phyloP scores from a whole-genome alignment of 306 rosid genomes.

The Fagus crenata region DNA sequence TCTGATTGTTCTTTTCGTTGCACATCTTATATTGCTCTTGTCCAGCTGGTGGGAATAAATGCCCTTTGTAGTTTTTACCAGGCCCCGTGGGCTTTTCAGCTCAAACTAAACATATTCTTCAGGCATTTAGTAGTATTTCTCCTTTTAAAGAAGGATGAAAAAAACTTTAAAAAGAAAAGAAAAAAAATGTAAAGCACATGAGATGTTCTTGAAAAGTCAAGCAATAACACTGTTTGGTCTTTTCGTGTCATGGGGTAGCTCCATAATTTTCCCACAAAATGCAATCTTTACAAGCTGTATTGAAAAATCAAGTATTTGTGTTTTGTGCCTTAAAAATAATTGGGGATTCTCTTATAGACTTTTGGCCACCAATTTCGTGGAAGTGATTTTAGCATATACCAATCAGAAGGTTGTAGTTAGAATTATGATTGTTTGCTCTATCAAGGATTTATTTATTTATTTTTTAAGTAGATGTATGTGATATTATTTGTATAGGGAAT shows the following conservation, averaged over 20 bases:
- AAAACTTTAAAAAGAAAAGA: neutral
- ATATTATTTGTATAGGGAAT: too few relatives aligned
- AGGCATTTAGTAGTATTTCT: neutral
- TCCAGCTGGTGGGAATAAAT: conserved; percentile 11
- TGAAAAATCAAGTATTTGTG: neutral
- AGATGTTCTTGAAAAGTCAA: conserved; percentile 25
- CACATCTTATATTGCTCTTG: neutral
- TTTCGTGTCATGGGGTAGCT: neutral
- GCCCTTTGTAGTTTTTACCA: neutral
- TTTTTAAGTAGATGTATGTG: too few relatives aligned
- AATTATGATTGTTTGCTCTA: neutral
- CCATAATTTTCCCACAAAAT: neutral
- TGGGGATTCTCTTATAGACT: neutral
- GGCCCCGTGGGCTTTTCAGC: neutral
- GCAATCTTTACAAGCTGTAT: neutral
- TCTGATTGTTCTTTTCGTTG: neutral
- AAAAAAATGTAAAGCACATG: conserved; percentile 22
- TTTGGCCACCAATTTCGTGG: neutral
- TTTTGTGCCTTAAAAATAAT: neutral
- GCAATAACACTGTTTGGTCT: conserved; percentile 12
- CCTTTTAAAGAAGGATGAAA: neutral
- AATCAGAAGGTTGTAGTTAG: neutral
- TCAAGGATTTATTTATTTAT: too few relatives aligned
- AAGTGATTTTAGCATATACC: too few relatives aligned
- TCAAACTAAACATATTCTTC: neutral